These are phyloP conservation scores for Pinus albicaulis DNA, from an alignment of 75 land plant species.

Conservation along the genomic window DNA sequence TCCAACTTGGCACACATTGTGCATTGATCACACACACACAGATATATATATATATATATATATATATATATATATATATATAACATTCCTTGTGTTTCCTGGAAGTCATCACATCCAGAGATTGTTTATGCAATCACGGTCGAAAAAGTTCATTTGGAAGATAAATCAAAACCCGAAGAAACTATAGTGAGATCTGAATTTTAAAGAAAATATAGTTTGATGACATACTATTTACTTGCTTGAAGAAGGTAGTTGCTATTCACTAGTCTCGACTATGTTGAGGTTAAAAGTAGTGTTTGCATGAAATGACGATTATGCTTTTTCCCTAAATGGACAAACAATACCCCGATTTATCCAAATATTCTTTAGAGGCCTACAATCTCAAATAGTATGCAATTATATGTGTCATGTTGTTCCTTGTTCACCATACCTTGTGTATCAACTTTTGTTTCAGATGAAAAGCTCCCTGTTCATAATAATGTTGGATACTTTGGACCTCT, in stretches of 20 bases:
- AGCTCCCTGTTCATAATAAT: too few relatives aligned
- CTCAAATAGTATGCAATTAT: not conserved
- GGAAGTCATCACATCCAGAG: not conserved
- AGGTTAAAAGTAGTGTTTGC: not conserved
- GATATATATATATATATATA: too few relatives aligned
- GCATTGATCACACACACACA: too few relatives aligned
- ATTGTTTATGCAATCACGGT: not conserved
- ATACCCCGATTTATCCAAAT: slow-evolving; percentile 9
- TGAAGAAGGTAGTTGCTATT: not conserved
- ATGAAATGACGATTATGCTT: not conserved
- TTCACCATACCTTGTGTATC: too few relatives aligned
- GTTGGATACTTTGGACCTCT: too few relatives aligned
- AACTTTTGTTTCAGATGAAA: too few relatives aligned
- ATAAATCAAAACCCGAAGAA: not conserved
- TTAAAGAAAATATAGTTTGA: not conserved
- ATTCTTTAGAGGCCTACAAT: slow-evolving; percentile 10
- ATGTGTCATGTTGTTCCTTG: too few relatives aligned
- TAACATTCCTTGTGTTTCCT: too few relatives aligned
- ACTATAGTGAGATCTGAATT: not conserved
- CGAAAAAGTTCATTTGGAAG: too few relatives aligned
- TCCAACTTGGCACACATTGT: too few relatives aligned
- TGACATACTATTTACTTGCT: slow-evolving; percentile 7
- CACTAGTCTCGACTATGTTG: not conserved
- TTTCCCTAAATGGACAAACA: slow-evolving; percentile 10
- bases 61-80: too few relatives aligned